Evolutionary conservation across 2,329 filamentous ascomycete genomes (phyloP).

Genomic region (Metarhizium anisopliae): DNA sequence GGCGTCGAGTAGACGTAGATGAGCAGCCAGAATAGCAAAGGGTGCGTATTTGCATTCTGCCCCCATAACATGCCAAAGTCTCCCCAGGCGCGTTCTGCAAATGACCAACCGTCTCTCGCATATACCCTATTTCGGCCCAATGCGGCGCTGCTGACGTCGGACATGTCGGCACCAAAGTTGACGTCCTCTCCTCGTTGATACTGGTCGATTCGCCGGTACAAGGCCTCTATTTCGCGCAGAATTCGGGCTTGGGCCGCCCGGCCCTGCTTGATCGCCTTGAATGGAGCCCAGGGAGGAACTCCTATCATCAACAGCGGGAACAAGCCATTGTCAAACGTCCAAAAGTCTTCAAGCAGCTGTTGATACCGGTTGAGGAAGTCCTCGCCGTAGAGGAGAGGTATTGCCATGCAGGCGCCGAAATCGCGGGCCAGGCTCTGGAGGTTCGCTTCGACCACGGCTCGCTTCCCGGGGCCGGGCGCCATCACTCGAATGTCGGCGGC

Average conservation of each 20-base stretch:
- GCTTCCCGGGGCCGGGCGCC: conserved; percentile 3
- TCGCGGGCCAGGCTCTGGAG: conserved; percentile 8
- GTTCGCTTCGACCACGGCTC: background rate
- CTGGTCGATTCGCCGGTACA: conserved; percentile 6
- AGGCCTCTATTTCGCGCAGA: background rate
- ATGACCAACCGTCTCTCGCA: no score
- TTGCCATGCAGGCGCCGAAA: conserved; percentile 14
- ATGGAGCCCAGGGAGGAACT: no score
- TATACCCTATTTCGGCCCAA: conserved; percentile 2
- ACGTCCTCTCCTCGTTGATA: conserved; percentile 14
- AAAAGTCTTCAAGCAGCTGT: conserved; percentile 3
- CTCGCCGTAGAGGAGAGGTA: conserved; percentile 14
- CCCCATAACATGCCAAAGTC: no score
- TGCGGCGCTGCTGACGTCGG: conserved; percentile 12
- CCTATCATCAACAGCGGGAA: no score
- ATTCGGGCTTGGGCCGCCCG: conserved; percentile 10
- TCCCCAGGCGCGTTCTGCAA: no score
- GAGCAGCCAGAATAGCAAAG: no score
- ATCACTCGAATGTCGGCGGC: conserved; percentile 6
- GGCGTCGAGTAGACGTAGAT: no score
- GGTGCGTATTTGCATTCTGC: no score
- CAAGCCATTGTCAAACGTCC: no score
- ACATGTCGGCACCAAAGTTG: conserved; percentile 11
- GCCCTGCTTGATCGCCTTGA: background rate
- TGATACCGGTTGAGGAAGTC: conserved; percentile 11